Evolutionary conservation across 768 basidiomycete species (phyloP).

Genomic region (Coprinellus micaceus): DNA sequence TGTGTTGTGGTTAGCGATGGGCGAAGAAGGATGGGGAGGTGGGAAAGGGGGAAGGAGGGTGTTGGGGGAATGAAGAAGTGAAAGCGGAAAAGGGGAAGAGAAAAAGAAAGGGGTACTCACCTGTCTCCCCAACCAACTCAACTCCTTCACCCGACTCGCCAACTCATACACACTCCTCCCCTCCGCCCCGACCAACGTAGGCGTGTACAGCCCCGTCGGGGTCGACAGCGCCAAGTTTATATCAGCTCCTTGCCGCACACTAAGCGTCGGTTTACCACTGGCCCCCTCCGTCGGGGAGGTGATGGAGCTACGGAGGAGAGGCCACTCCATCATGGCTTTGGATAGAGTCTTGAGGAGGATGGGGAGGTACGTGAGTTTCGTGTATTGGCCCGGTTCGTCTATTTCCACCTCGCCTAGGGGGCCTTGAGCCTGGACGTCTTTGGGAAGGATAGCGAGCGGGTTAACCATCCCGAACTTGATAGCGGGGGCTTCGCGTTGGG

Average conservation of each 20-base stretch:
- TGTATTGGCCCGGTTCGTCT: too few relatives aligned
- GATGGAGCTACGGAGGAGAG: constrained; percentile 75
- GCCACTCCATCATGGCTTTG: constrained; percentile 79
- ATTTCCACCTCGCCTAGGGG: too few relatives aligned
- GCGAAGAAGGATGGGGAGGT: constrained; percentile 61
- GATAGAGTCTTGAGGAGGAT: constrained; percentile 80
- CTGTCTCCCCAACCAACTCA: too few relatives aligned
- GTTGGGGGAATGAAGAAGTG: too few relatives aligned
- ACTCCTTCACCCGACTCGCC: constrained; percentile 55
- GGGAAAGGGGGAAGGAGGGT: too few relatives aligned
- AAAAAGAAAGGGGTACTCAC: too few relatives aligned
- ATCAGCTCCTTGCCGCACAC: constrained; percentile 70
- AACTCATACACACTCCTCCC: constrained; percentile 55
- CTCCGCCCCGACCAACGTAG: constrained; percentile 59
- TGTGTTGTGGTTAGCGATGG: too few relatives aligned
- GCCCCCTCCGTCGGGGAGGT: constrained; percentile 33
- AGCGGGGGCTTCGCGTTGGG: constrained; percentile 12
- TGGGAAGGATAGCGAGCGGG: constrained; percentile 35
- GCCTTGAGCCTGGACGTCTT: constrained; percentile 42
- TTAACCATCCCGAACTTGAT: constrained; percentile 25
- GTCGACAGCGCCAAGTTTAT: constrained; percentile 76
- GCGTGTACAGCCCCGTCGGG: constrained; percentile 80
- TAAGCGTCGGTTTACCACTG: constrained; percentile 58
- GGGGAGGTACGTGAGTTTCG: constrained; percentile 76
- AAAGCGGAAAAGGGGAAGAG: too few relatives aligned